Evolutionary conservation across 305 asterid genomes (phyloP).

Genomic region (Fraxinus greggii): DNA sequence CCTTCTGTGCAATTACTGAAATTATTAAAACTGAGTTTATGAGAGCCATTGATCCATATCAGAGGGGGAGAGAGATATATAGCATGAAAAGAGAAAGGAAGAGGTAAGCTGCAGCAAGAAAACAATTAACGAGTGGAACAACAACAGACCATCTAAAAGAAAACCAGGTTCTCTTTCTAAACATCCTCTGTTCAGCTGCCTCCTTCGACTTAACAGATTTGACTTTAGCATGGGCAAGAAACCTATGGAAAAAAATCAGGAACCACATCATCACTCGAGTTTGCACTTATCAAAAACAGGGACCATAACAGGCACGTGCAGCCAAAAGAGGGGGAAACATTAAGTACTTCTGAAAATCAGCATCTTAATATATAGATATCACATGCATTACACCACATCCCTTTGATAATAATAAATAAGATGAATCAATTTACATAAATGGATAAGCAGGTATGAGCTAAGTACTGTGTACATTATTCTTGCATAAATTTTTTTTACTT

Average conservation of each 20-base stretch:
- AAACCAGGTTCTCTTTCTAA: slow-evolving; percentile 80
- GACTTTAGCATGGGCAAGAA: slow-evolving; percentile 95
- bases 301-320: slow-evolving; percentile 18
- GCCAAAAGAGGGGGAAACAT: slow-evolving; percentile 7
- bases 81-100: slow-evolving; percentile 17
- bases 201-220: slow-evolving; percentile 95
- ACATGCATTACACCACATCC: neutral
- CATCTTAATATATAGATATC: slow-evolving; percentile 25
- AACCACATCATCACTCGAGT: slow-evolving; percentile 20
- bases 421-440: slow-evolving; percentile 9
- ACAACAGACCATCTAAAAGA: slow-evolving; percentile 73
- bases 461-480: slow-evolving; percentile 10
- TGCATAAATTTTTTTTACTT: slow-evolving; percentile 9
- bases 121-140: slow-evolving; percentile 15
- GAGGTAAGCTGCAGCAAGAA: slow-evolving; percentile 15
- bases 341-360: slow-evolving; percentile 20
- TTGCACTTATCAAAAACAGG: neutral
- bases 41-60: slow-evolving; percentile 12
- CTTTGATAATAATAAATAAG: neutral
- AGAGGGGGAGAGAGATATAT: neutral
- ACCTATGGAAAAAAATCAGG: slow-evolving; percentile 56
- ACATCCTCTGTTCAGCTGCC: slow-evolving; percentile 83
- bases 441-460: slow-evolving; percentile 18
- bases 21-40: slow-evolving; percentile 7
- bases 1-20: neutral